phyloP scores from a whole-genome alignment of 768 basidiomycete species.

The Rhodotorula taiwanensis region DNA sequence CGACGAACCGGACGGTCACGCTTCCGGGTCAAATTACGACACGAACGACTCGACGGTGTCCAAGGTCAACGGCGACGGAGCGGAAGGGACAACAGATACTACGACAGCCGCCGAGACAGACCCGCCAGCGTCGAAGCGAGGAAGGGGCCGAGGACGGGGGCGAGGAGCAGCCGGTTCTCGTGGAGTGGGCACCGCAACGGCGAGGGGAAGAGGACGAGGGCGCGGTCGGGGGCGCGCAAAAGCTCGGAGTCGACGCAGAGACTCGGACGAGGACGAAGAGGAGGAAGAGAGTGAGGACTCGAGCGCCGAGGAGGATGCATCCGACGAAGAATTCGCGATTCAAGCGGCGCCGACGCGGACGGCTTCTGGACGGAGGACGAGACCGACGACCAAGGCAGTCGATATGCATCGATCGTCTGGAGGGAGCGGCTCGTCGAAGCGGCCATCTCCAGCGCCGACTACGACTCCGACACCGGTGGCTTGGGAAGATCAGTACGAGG shows the following conservation, averaged over 20 bases:
- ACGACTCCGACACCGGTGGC: not conserved
- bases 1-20: no score
- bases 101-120: no score
- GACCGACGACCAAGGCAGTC: not conserved
- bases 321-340: conserved; percentile 2
- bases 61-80: no score
- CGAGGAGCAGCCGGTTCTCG: no score
- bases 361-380: conserved; percentile 4
- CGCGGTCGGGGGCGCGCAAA: no score
- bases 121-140: no score
- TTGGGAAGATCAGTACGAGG: conserved; percentile 1
- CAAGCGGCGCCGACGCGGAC: not conserved
- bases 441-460: not conserved
- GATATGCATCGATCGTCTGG: not conserved
- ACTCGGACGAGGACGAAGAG: not conserved
- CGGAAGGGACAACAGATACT: no score
- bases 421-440: not conserved
- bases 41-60: no score
- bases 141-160: no score
- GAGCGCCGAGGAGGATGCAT: not conserved
- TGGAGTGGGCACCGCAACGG: no score
- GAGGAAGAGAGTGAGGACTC: not conserved
- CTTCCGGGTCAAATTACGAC: no score
- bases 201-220: conserved; percentile 2
- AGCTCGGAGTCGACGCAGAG: no score